Evolutionary conservation across 2,329 filamentous ascomycete species (phyloP).

Genomic region (Pseudogymnoascus sp.): DNA sequence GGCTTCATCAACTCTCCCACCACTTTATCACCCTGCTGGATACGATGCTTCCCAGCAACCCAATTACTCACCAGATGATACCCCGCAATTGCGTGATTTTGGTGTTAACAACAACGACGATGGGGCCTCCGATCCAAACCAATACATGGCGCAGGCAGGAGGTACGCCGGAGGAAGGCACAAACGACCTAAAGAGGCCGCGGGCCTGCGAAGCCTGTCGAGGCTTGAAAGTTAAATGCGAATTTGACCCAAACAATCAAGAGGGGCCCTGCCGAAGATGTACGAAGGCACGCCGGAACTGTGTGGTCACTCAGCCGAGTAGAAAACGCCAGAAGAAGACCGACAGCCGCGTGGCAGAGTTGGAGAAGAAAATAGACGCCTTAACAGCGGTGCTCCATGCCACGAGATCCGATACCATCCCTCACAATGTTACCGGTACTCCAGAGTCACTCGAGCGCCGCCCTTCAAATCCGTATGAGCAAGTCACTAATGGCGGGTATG

Average conservation of each 20-base stretch:
- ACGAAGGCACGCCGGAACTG: conserved; percentile 32
- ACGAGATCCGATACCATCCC: conserved; percentile 17
- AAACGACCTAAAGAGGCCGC: conserved; percentile 27
- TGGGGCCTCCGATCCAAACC: conserved; percentile 1
- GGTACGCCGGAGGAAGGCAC: conserved; percentile 15
- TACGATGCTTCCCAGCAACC: not conserved
- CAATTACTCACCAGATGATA: conserved; percentile 5
- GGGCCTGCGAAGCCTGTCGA: conserved; percentile 36
- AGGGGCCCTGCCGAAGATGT: conserved; percentile 33
- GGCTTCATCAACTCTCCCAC: not conserved
- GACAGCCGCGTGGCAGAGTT: conserved; percentile 37
- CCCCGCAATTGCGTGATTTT: conserved; percentile 6
- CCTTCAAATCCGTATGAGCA: conserved; percentile 25
- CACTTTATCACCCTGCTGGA: conserved; percentile 4
- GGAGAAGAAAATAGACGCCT: conserved; percentile 35
- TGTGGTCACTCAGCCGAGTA: conserved; percentile 32
- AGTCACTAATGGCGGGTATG: conserved; percentile 25
- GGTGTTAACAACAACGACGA: conserved; percentile 1
- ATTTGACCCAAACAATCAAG: conserved; percentile 26
- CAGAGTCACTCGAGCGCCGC: not conserved
- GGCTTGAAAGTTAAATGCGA: conserved; percentile 36
- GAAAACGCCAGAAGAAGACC: conserved; percentile 36
- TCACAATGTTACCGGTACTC: not conserved
- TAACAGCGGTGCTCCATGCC: conserved; percentile 31
- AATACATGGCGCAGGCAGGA: conserved; percentile 13